phyloP scores from a whole-genome alignment of 169 alveolate species.

The Besnoitia besnoiti region DNA sequence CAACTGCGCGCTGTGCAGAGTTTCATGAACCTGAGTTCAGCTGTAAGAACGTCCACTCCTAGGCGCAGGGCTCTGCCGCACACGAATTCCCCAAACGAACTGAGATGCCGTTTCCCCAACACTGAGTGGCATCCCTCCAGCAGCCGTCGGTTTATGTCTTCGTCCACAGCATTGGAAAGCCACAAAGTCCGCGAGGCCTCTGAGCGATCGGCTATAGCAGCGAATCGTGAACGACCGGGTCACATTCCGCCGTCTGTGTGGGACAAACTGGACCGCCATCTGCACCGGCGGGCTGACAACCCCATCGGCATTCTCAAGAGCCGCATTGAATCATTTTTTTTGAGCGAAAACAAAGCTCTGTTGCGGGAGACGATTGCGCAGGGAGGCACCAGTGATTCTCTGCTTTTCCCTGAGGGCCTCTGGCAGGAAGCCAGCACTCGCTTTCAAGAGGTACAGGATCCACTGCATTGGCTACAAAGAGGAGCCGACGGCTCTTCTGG shows the following conservation, averaged over 20 bases:
- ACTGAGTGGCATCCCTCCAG: no score
- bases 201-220: slow-evolving; percentile 8
- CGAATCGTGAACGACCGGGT: not conserved
- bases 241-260: slow-evolving; percentile 38
- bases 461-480: not conserved
- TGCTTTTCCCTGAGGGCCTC: not conserved
- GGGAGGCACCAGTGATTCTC: not conserved
- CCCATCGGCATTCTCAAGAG: slow-evolving; percentile 61
- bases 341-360: not conserved
- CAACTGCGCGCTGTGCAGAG: no score
- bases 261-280: slow-evolving; percentile 32
- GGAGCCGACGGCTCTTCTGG: not conserved
- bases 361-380: not conserved
- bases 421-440: not conserved
- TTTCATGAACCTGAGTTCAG: no score
- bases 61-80: no score
- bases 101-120: no score
- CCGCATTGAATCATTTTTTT: slow-evolving; percentile 17
- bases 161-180: no score
- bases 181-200: no score
- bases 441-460: not conserved
- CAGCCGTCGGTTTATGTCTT: no score
- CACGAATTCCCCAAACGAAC: no score
- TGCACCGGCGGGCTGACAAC: slow-evolving; percentile 28
- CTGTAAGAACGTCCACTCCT: no score